These are phyloP conservation scores for Hamamelis virginiana DNA, from an alignment of 164 flowering plant genomes.

Conservation along the genomic window DNA sequence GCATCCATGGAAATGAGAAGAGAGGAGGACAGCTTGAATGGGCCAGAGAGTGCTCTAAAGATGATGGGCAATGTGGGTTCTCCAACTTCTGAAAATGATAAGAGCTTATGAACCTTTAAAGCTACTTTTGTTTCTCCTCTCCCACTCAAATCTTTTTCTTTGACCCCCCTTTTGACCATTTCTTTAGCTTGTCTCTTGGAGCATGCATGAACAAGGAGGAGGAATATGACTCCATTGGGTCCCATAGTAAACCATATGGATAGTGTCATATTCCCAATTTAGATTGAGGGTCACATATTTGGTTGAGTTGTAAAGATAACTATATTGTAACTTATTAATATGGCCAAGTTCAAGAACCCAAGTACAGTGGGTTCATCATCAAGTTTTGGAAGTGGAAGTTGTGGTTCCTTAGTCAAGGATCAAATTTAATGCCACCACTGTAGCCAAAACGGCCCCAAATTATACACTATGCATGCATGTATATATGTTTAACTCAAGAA, in stretches of 20 bases:
- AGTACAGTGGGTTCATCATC: constrained; percentile 10
- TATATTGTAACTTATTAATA: neutral
- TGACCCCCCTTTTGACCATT: constrained; percentile 43
- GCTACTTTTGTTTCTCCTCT: constrained; percentile 15
- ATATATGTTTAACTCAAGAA: too few species aligned
- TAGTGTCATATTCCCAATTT: constrained; percentile 25
- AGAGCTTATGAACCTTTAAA: constrained; percentile 28
- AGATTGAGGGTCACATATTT: constrained; percentile 20
- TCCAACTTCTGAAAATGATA: constrained; percentile 26
- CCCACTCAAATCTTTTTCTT: constrained; percentile 22
- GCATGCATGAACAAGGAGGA: constrained; percentile 38
- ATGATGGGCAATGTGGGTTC: constrained; percentile 43
- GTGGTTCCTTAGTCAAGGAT: constrained; percentile 21
- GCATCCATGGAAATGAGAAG: constrained; percentile 31
- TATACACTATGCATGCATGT: constrained; percentile 7
- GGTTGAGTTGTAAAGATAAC: neutral
- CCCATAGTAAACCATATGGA: constrained; percentile 9
- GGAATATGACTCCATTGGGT: constrained; percentile 5
- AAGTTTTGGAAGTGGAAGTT: constrained; percentile 23
- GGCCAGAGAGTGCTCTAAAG: constrained; percentile 35
- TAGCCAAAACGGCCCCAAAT: neutral
- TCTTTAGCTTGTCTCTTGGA: constrained; percentile 16
- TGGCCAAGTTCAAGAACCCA: constrained; percentile 47
- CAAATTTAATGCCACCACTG: neutral
- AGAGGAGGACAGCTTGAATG: constrained; percentile 41